phyloP scores from a whole-genome alignment of 331 rosid genomes.

The Erythrophleum ivorense region DNA sequence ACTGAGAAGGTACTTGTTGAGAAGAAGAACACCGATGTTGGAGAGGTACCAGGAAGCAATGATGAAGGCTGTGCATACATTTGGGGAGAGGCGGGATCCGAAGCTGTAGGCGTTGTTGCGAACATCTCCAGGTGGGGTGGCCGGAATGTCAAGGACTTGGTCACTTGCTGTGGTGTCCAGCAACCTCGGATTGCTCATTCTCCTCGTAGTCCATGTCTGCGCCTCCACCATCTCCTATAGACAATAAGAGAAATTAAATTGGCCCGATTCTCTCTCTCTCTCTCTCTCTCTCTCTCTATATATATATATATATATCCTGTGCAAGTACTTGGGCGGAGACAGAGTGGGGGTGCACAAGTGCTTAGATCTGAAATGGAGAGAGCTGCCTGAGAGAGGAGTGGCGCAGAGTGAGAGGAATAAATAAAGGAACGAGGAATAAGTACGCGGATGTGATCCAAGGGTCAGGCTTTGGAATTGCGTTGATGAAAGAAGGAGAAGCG shows the following conservation, averaged over 20 bases:
- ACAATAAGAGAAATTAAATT: neutral
- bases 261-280: neutral
- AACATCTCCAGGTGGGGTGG: slow-evolving; percentile 67
- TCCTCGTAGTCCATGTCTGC: slow-evolving; percentile 87
- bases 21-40: slow-evolving; percentile 90
- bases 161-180: slow-evolving; percentile 54
- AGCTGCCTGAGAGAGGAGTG: neutral
- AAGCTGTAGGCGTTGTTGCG: slow-evolving; percentile 47
- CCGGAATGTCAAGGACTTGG: slow-evolving; percentile 68
- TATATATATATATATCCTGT: neutral
- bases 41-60: slow-evolving; percentile 88
- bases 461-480: slow-evolving; percentile 22
- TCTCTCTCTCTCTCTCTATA: too few species aligned
- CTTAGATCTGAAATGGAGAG: slow-evolving; percentile 17
- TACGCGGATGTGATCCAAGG: slow-evolving; percentile 39
- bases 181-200: slow-evolving; percentile 92
- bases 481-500: neutral
- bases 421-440: neutral
- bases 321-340: neutral
- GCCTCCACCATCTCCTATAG: slow-evolving; percentile 84
- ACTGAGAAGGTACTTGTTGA: slow-evolving; percentile 94
- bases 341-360: neutral
- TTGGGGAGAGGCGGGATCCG: slow-evolving; percentile 54
- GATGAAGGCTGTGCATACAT: slow-evolving; percentile 49
- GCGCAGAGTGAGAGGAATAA: neutral